Percentiles rank a stretch among this genome's conserved stretches.
These are phyloP conservation scores for Fragaria ananassa DNA, from an alignment of 306 rosid species.

Conservation along the genomic window DNA sequence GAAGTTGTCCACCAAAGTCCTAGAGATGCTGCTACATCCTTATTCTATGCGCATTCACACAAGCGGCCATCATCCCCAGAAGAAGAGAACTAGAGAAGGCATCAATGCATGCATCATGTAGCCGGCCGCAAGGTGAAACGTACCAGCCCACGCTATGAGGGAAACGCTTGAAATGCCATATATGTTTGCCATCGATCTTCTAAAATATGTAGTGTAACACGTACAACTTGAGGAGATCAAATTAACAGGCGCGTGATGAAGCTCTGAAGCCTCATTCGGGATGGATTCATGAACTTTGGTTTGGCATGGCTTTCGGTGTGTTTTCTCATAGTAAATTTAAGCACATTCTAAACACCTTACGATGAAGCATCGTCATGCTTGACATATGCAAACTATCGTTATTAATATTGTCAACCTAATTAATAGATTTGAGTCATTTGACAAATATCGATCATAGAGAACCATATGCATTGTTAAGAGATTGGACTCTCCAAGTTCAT, in stretches of 20 bases:
- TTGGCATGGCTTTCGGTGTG: not conserved
- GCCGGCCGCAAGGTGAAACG: not conserved
- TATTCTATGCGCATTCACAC: not conserved
- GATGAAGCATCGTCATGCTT: not conserved
- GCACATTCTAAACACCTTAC: not conserved
- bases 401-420: no score
- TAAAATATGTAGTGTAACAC: not conserved
- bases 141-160: not conserved
- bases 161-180: not conserved
- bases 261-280: no score
- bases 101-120: not conserved
- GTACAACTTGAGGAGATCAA: no score
- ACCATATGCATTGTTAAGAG: not conserved
- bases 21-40: not conserved
- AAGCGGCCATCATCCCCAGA: not conserved
- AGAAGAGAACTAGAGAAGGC: not conserved
- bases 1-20: not conserved
- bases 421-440: no score
- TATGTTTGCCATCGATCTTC: no score
- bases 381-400: not conserved
- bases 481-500: not conserved
- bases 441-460: not conserved
- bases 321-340: not conserved
- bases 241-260: no score
- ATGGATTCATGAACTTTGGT: not conserved